Conservation (phyloP, 805 yeast species). For the Ogataea trehaloabstinens region DNA sequence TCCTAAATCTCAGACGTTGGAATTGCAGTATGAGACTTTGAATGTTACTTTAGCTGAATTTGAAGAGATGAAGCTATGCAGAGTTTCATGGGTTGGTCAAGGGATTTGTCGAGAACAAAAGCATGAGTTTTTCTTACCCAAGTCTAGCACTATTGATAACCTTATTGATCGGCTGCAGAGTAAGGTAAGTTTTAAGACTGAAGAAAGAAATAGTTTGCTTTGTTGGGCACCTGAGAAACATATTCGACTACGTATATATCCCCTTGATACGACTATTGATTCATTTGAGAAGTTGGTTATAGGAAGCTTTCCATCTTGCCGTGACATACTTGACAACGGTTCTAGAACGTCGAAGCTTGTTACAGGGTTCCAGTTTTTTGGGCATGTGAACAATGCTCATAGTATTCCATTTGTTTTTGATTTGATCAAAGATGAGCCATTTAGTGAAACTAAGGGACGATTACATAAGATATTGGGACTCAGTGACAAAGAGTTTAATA, state of each 20-base stretch:
- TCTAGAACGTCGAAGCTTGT: constrained; percentile 41
- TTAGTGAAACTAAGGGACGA: constrained; percentile 61
- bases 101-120: constrained; percentile 69
- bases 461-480: constrained; percentile 69
- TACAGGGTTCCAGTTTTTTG: constrained; percentile 75
- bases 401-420: constrained; percentile 84
- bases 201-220: constrained; percentile 45
- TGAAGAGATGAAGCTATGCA: constrained; percentile 69
- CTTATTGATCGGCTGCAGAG: constrained; percentile 55
- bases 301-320: constrained; percentile 40
- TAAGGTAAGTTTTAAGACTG: constrained; percentile 50
- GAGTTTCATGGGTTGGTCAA: constrained; percentile 68
- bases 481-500: constrained; percentile 77
- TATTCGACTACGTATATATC: constrained; percentile 29
- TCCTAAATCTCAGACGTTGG: constrained; percentile 41
- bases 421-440: constrained; percentile 64
- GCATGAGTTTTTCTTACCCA: constrained; percentile 68
- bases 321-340: constrained; percentile 15
- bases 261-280: constrained; percentile 37
- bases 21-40: constrained; percentile 72
- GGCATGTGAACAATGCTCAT: constrained; percentile 62
- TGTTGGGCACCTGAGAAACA: constrained; percentile 52
- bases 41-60: constrained; percentile 71
- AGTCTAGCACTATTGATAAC: constrained; percentile 51
- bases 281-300: constrained; percentile 45